phyloP scores from a whole-genome alignment of 2,329 filamentous ascomycete genomes.

The Fusarium clavum region DNA sequence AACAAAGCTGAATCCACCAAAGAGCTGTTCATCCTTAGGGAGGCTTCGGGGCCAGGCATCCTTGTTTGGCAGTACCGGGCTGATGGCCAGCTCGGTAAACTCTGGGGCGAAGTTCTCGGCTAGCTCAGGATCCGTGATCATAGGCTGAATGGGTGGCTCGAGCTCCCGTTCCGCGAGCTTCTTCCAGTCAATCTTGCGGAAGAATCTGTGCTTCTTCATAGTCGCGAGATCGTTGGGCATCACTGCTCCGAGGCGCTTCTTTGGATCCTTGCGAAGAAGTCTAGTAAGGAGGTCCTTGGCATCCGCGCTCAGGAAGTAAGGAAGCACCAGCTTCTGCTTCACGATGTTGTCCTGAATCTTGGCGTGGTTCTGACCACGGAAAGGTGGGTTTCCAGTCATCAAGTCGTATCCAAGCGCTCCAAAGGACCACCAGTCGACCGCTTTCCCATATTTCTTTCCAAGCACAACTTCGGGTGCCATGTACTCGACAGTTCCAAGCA shows the following conservation, averaged over 20 bases:
- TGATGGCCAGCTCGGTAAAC: conserved; percentile 88
- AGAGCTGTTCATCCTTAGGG: conserved; percentile 67
- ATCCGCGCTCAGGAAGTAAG: conserved; percentile 91
- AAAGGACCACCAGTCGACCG: conserved; percentile 99
- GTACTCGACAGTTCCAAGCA: conserved; percentile 96
- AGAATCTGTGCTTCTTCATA: conserved; percentile 95
- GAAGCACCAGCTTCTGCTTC: conserved; percentile 88
- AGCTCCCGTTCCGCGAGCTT: conserved; percentile 84
- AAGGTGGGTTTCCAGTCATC: conserved; percentile 91
- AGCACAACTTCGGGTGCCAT: conserved; percentile 97
- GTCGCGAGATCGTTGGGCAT: conserved; percentile 88
- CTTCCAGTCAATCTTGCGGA: conserved; percentile 96
- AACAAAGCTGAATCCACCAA: conserved; percentile 74
- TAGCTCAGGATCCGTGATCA: conserved; percentile 94
- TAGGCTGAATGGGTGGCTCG: conserved; percentile 88
- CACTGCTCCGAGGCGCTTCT: conserved; percentile 86
- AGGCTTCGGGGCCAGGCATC: conserved; percentile 56
- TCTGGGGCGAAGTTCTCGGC: conserved; percentile 97
- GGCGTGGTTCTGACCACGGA: conserved; percentile 88
- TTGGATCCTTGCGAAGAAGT: conserved; percentile 90
- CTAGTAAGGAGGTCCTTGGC: conserved; percentile 94
- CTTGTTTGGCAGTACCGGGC: conserved; percentile 69
- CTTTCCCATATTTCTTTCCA: conserved; percentile 89
- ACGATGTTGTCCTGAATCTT: conserved; percentile 97
- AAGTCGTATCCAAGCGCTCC: conserved; percentile 93